Evolutionary conservation across 495 filamentous ascomycete genomes (phyloP).

Genomic region (Evernia prunastri): DNA sequence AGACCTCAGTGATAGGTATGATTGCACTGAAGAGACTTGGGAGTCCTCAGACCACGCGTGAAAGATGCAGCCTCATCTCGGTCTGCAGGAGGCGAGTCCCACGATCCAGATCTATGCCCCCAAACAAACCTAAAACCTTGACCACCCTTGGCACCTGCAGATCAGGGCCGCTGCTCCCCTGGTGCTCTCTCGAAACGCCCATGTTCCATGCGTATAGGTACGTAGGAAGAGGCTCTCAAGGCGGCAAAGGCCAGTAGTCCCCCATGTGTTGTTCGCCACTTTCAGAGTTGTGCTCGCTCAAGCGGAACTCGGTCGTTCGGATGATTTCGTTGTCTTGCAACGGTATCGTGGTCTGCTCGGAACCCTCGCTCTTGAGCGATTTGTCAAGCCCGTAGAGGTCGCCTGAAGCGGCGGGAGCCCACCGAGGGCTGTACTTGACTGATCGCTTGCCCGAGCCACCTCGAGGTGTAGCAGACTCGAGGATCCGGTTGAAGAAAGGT

Average conservation of each 20-base stretch:
- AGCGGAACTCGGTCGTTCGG: slow-evolving; percentile 12
- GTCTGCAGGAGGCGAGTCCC: neutral
- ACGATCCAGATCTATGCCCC: neutral
- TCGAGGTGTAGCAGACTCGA: neutral
- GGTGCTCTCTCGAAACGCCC: slow-evolving; percentile 3
- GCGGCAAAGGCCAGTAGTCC: slow-evolving; percentile 18
- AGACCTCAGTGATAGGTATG: too few relatives aligned
- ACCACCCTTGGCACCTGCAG: neutral
- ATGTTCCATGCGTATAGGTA: neutral
- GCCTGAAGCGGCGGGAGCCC: slow-evolving; percentile 2
- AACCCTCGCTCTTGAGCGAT: slow-evolving; percentile 5
- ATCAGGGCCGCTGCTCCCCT: neutral
- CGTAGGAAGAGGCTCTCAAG: neutral
- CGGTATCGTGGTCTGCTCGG: neutral
- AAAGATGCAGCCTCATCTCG: neutral
- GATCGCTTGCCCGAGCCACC: slow-evolving; percentile 4
- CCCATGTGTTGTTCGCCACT: slow-evolving; percentile 10
- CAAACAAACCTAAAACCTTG: too few relatives aligned
- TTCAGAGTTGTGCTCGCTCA: slow-evolving; percentile 13
- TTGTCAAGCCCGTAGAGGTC: slow-evolving; percentile 1
- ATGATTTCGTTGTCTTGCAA: slow-evolving; percentile 9
- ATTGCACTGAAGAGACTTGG: too few relatives aligned
- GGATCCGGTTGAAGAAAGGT: slow-evolving; percentile 19
- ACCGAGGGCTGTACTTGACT: slow-evolving; percentile 8
- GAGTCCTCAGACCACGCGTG: neutral